Evolutionary conservation across 768 basidiomycete species (phyloP).

Genomic region (Gymnopilus dilepis): DNA sequence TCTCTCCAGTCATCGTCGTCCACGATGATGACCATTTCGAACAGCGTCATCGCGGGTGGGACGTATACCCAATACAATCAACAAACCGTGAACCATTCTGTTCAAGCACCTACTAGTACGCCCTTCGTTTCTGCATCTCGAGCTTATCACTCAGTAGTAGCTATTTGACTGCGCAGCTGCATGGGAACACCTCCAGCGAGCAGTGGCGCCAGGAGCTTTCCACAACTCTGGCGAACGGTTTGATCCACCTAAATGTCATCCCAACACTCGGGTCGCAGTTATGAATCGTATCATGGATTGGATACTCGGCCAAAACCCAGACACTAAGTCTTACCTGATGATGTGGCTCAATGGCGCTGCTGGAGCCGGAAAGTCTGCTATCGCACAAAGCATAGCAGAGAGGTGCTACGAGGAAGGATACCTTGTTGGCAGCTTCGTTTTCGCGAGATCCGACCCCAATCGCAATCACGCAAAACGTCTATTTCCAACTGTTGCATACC

Average conservation of each 20-base stretch:
- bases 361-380: conserved; percentile 14
- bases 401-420: background rate
- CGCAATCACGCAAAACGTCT: background rate
- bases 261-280: conserved; percentile 5
- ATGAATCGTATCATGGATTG: background rate
- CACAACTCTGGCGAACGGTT: conserved; percentile 13
- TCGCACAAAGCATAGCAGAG: conserved; percentile 9
- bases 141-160: too few species aligned
- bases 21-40: too few species aligned
- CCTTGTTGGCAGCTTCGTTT: conserved; percentile 10
- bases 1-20: too few species aligned
- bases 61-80: too few species aligned
- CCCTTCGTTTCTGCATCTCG: too few species aligned
- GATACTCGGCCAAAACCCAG: background rate
- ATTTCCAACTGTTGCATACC: conserved; percentile 11
- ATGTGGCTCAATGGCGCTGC: conserved; percentile 14
- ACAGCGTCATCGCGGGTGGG: too few species aligned
- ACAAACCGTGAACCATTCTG: too few species aligned
- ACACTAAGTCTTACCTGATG: background rate
- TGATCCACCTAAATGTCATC: conserved; percentile 9
- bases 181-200: background rate
- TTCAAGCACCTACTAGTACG: too few species aligned
- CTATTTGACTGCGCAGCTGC: background rate
- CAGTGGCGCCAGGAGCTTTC: conserved; percentile 7
- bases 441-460: background rate